These are phyloP conservation scores for Gyromitra esculenta DNA, from an alignment of 2,329 filamentous ascomycete genomes.

Conservation along the genomic window DNA sequence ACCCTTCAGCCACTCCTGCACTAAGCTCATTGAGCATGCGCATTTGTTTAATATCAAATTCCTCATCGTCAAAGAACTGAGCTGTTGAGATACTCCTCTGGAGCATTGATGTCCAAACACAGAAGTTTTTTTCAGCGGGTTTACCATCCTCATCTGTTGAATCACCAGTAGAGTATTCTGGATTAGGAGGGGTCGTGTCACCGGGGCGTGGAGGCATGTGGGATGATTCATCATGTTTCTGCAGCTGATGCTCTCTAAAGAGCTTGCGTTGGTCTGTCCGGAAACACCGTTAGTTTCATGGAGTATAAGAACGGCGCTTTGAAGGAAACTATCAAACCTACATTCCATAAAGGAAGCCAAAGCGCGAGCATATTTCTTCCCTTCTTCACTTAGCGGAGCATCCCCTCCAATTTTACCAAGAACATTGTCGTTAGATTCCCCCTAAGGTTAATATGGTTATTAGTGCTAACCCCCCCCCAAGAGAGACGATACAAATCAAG, in stretches of 20 bases:
- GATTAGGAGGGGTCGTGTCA: constrained; percentile 93
- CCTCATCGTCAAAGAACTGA: constrained; percentile 91
- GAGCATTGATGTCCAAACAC: constrained; percentile 98
- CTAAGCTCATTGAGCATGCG: constrained; percentile 98
- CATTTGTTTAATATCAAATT: constrained; percentile 97
- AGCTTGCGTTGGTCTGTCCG: constrained; percentile 54
- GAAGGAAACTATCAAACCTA: constrained; percentile 30
- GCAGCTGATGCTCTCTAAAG: constrained; percentile 57
- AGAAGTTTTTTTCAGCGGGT: constrained; percentile 85
- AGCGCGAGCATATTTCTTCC: constrained; percentile 78
- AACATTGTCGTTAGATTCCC: constrained; percentile 88
- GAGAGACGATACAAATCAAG: not conserved
- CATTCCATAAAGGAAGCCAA: constrained; percentile 79
- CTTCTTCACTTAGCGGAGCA: constrained; percentile 82
- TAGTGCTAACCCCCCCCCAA: not conserved
- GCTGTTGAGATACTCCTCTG: constrained; percentile 87
- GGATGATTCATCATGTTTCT: constrained; percentile 56
- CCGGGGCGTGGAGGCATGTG: constrained; percentile 91
- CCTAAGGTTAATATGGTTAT: constrained; percentile 60
- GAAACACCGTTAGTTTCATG: not conserved
- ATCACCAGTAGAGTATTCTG: constrained; percentile 69
- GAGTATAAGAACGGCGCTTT: not conserved
- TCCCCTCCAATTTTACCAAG: constrained; percentile 90
- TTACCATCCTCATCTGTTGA: constrained; percentile 63
- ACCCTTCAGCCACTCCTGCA: constrained; percentile 88